Percentiles rank a stretch among this genome's conserved stretches.
These are phyloP conservation scores for Hirsutella thompsonii DNA, from an alignment of 2,329 filamentous ascomycete genomes.

Conservation along the genomic window DNA sequence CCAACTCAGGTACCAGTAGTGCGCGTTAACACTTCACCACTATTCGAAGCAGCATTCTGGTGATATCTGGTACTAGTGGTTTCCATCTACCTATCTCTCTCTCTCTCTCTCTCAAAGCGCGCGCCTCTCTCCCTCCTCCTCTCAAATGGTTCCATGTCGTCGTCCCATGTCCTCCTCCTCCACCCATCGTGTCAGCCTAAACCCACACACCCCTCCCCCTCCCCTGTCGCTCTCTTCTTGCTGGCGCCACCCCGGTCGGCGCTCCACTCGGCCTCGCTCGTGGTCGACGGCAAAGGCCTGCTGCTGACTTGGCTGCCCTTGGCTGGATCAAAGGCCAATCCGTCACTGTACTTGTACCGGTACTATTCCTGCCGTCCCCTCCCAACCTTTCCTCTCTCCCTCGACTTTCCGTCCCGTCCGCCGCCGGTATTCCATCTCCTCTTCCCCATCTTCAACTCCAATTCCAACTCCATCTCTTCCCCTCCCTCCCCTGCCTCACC, in stretches of 20 bases:
- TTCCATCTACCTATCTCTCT: no score
- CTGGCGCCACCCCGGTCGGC: conserved; percentile 6
- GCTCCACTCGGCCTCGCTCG: conserved; percentile 8
- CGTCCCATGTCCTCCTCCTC: no score
- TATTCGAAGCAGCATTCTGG: no score
- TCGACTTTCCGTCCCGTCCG: background rate
- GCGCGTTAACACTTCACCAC: no score
- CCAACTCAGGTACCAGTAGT: no score
- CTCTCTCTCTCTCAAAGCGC: no score
- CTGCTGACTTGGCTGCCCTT: conserved; percentile 7
- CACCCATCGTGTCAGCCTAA: conserved; percentile 3
- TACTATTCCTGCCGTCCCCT: conserved; percentile 1
- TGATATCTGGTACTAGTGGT: no score
- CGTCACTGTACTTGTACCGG: conserved; percentile 1
- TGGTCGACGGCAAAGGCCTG: conserved; percentile 2
- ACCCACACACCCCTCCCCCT: conserved; percentile 1
- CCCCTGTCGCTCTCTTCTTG: conserved; percentile 4
- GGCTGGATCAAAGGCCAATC: conserved; percentile 7
- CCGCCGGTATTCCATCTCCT: background rate
- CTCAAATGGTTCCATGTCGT: no score
- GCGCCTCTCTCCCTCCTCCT: no score
- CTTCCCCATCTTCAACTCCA: no score
- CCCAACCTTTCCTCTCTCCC: background rate
- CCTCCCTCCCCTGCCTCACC: background rate
- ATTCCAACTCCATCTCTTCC: background rate